A percentile compares a stretch with the other conserved stretches of the same genome.
These are phyloP conservation scores for Sclerotinia spermophila DNA, from an alignment of 2,329 filamentous ascomycete species.

Conservation along the genomic window DNA sequence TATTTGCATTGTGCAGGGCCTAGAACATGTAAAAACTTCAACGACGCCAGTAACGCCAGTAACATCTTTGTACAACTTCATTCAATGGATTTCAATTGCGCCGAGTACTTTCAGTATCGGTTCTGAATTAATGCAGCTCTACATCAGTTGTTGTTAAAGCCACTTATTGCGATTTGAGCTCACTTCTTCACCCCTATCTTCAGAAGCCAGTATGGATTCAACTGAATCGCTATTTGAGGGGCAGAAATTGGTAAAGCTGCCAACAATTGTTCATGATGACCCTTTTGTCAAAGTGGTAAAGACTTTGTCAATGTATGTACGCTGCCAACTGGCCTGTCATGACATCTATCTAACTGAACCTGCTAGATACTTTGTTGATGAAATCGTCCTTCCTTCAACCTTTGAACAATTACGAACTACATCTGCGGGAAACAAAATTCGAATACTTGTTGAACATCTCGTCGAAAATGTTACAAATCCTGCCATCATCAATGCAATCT, in stretches of 20 bases:
- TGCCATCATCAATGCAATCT: conserved; percentile 66
- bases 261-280: conserved; percentile 56
- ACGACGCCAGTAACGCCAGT: neutral
- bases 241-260: conserved; percentile 40
- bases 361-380: conserved; percentile 57
- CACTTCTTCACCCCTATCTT: neutral
- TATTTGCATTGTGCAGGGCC: neutral
- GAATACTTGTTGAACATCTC: conserved; percentile 60
- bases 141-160: too few relatives aligned
- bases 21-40: conserved; percentile 7
- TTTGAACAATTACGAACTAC: conserved; percentile 72
- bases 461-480: conserved; percentile 61
- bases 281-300: conserved; percentile 61
- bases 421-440: conserved; percentile 56
- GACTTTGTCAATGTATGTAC: conserved; percentile 57
- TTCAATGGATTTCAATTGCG: neutral
- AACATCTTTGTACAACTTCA: neutral
- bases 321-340: neutral
- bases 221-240: neutral
- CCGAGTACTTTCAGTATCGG: neutral
- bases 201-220: neutral
- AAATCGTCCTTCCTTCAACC: conserved; percentile 60
- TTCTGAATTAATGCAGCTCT: neutral
- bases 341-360: conserved; percentile 8
- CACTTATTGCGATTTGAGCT: neutral